Conservation (phyloP, 2,329 filamentous ascomycete species). For the Ampelomyces quisqualis region DNA sequence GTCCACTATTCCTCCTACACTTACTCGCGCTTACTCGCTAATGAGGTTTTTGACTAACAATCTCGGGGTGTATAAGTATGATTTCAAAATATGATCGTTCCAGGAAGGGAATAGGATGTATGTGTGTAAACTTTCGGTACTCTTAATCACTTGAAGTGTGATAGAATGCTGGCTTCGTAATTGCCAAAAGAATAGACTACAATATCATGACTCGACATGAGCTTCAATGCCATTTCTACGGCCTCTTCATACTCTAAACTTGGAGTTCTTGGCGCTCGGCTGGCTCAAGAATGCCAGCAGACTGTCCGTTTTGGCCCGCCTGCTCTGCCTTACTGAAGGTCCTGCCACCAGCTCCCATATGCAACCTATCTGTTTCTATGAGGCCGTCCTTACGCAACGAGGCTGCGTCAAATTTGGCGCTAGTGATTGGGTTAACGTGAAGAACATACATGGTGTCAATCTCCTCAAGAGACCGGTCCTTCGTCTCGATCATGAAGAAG, state of each 20-base stretch:
- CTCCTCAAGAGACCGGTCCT: conserved; percentile 73
- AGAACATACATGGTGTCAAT: conserved; percentile 73
- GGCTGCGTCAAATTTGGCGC: conserved; percentile 52
- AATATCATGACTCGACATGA: no score
- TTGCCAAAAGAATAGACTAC: no score
- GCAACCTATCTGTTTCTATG: conserved; percentile 35
- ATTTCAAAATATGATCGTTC: no score
- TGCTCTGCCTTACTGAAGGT: conserved; percentile 39
- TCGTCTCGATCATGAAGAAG: conserved; percentile 76
- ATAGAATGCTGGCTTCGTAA: no score
- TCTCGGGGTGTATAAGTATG: no score
- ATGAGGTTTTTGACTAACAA: background rate
- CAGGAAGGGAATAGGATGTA: no score
- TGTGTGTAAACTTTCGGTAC: no score
- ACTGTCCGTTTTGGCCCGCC: conserved; percentile 24
- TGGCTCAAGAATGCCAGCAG: conserved; percentile 23
- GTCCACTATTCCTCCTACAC: conserved; percentile 5
- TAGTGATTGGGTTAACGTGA: conserved; percentile 64
- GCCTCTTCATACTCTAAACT: conserved; percentile 16
- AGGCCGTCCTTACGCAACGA: conserved; percentile 35
- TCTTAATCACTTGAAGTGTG: no score
- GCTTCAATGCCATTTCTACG: no score
- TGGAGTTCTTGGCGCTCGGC: conserved; percentile 27
- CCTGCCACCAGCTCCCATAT: conserved; percentile 36
- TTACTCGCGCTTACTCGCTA: conserved; percentile 5